phyloP scores from a whole-genome alignment of 1,139 yeast genomes.

The Debaryomyces sp. region DNA sequence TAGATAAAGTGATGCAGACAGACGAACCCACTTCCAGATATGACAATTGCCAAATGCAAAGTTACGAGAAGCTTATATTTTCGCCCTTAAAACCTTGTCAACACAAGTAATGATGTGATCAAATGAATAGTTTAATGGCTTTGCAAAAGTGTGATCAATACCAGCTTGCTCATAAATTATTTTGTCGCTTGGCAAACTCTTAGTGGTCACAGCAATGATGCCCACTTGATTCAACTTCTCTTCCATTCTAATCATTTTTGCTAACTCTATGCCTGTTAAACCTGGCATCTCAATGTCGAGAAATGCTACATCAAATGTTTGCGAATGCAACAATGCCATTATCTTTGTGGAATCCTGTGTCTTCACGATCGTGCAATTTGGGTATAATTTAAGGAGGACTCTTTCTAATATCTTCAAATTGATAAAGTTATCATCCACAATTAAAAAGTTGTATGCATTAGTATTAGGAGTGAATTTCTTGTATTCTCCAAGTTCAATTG shows the following conservation, averaged over 20 bases:
- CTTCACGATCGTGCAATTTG: conserved; percentile 31
- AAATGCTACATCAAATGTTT: conserved; percentile 38
- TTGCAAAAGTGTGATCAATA: conserved; percentile 44
- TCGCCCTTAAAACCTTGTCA: neutral
- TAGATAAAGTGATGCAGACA: neutral
- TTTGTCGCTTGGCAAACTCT: conserved; percentile 30
- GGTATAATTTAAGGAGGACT: conserved; percentile 38
- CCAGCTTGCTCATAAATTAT: conserved; percentile 35
- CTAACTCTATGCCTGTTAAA: conserved; percentile 45
- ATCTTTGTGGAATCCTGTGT: conserved; percentile 38
- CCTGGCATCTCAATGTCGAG: conserved; percentile 53
- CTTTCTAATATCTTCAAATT: conserved; percentile 42
- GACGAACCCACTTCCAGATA: neutral
- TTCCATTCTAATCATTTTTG: conserved; percentile 28
- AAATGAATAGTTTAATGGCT: conserved; percentile 36
- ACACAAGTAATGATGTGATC: conserved; percentile 2
- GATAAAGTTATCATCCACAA: conserved; percentile 49
- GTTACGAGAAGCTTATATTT: neutral
- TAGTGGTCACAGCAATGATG: conserved; percentile 48
- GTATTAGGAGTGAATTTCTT: conserved; percentile 21
- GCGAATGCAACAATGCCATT: conserved; percentile 20
- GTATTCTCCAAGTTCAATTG: conserved; percentile 6
- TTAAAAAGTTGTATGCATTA: conserved; percentile 31
- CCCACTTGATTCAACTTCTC: conserved; percentile 27
- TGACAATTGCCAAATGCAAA: neutral